Conservation (phyloP, 148 eudicot genomes). For the Bassia scoparia region DNA sequence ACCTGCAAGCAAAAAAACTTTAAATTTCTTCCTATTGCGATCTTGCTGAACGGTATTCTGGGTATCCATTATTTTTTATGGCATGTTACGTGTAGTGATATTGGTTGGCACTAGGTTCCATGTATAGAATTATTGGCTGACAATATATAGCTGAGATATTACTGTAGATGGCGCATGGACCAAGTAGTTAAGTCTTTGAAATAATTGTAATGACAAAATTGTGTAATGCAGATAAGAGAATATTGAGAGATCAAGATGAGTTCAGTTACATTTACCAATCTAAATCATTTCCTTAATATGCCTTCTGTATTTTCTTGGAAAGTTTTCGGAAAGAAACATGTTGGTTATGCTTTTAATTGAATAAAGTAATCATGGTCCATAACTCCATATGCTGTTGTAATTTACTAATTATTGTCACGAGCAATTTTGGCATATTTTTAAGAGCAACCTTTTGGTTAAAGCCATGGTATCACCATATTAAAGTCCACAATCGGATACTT, state of each 20-base stretch:
- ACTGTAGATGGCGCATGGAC: background rate
- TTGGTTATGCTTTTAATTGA: constrained; percentile 8
- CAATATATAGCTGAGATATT: constrained; percentile 1
- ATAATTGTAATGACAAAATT: background rate
- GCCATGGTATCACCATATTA: background rate
- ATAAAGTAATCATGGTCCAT: background rate
- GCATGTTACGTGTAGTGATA: background rate
- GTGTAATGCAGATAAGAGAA: background rate
- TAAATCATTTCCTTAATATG: background rate
- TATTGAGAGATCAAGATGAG: too few species aligned
- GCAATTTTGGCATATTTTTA: background rate
- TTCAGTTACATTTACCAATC: background rate
- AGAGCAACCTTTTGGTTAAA: background rate
- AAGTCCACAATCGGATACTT: background rate
- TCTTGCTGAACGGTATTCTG: too few species aligned
- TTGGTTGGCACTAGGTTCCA: background rate
- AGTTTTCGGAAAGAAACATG: background rate
- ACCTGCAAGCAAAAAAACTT: background rate
- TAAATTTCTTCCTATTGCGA: constrained; percentile 3
- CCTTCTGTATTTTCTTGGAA: background rate
- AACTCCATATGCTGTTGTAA: background rate
- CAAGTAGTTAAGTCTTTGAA: background rate
- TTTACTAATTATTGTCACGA: background rate
- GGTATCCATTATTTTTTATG: too few species aligned
- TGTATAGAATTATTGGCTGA: background rate